phyloP scores from a whole-genome alignment of 108 stramenopile species.

The Chaetoceros muelleri region DNA sequence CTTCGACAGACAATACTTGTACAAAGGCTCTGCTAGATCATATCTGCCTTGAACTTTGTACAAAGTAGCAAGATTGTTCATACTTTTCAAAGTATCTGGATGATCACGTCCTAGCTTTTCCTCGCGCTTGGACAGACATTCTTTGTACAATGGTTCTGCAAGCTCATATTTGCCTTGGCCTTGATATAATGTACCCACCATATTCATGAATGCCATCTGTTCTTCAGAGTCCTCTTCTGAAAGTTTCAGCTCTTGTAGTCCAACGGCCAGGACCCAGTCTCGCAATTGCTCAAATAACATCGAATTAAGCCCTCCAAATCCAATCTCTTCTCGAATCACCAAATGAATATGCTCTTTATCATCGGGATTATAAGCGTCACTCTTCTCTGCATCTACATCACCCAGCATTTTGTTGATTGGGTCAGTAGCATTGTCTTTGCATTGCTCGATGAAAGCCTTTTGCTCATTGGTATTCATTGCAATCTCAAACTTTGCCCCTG shows the following conservation, averaged over 20 bases:
- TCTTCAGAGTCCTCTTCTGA: neutral
- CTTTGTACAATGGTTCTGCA: neutral
- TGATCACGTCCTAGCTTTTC: neutral
- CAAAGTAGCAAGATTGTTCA: neutral
- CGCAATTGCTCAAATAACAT: neutral
- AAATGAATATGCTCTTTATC: neutral
- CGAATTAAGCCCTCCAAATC: neutral
- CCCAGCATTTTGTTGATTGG: neutral
- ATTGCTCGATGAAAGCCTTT: neutral
- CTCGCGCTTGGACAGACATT: neutral
- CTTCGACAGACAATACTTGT: neutral
- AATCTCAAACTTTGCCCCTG: neutral
- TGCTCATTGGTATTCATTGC: neutral
- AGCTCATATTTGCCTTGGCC: neutral
- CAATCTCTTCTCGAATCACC: neutral
- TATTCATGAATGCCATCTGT: neutral
- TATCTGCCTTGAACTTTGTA: neutral
- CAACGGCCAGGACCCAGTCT: neutral
- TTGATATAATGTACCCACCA: neutral
- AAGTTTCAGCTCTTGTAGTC: neutral
- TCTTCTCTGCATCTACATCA: neutral
- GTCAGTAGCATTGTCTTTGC: neutral
- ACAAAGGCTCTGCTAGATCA: neutral
- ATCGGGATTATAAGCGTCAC: neutral
- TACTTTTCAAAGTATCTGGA: neutral